Evolutionary conservation across 2,329 filamentous ascomycete genomes (phyloP), one percentile per base, ranked within the genome.

Genomic region (Lachnellula cervina): DNA sequence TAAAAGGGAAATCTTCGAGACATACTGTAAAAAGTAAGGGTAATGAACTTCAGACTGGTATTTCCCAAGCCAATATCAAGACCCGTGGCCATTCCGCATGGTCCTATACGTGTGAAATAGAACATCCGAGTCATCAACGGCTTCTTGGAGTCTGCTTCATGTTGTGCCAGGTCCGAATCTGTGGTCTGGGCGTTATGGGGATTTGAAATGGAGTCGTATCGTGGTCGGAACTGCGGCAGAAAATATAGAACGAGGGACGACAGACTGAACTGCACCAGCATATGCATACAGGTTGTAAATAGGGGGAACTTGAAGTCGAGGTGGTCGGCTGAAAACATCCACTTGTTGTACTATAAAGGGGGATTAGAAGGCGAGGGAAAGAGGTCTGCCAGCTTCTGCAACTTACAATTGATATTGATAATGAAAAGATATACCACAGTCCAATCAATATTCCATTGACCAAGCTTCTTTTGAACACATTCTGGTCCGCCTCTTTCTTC

Each of bases 51-150:
- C 65, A 99, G 79, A 52, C 90, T 96, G 72, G 90, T 96, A 69
- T 99, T 99, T 61, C 94, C 94, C 56, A 99, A 75, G 14, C 94
- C 94, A 72, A 99, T 96, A 70, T 99, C 94, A 57, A 99, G 80
- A 13, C 93, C 94, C 0, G 94, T 99, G 5, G 94, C 92, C 44
- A 87, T 84, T 64, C 93, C 94, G 69, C 94, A 97, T 2, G 94
- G 94, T 2, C 89, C 89, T 62, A 99, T 89, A 59, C 94, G 84
- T 11, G 90, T 95, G 35, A 97, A 74, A 71, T 97, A 99, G 76
- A 97, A 97, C 74, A 87, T 80, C 68, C 86, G 88, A 58, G 89
- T 90, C 86, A 97, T 93, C 51, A 90, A 72, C n/a, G 81, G 76
- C 50, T 66, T 68, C 60, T 70, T 66, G 51, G 62, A 59, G 45